phyloP scores from a whole-genome alignment of 2,329 filamentous ascomycete genomes.

The Hypoxylon sp. region DNA sequence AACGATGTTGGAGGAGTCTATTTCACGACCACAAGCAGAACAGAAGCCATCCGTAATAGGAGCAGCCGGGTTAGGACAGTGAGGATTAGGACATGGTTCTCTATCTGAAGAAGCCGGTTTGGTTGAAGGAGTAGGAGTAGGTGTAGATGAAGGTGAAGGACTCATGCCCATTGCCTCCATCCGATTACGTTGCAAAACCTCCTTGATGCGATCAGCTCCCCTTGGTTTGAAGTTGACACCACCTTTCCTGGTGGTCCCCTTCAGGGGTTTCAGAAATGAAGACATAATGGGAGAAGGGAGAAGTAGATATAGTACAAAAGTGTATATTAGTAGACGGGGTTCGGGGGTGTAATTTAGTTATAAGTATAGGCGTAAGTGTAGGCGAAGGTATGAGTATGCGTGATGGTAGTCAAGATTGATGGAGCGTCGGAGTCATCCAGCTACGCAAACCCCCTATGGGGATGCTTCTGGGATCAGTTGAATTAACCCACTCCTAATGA shows the following conservation, averaged over 20 bases:
- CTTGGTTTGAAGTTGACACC: constrained; percentile 60
- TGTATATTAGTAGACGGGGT: constrained; percentile 12
- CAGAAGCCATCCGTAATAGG: constrained; percentile 77
- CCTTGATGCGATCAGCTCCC: constrained; percentile 67
- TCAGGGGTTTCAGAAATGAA: constrained; percentile 62
- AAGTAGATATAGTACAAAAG: constrained; percentile 21
- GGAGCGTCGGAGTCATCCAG: constrained; percentile 17
- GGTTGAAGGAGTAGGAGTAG: constrained; percentile 37
- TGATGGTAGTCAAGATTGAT: constrained; percentile 11
- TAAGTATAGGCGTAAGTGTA: neutral
- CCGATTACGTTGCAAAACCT: constrained; percentile 54
- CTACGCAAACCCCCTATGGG: constrained; percentile 25
- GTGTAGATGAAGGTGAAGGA: constrained; percentile 40
- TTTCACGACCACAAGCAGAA: constrained; percentile 85
- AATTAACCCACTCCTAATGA: constrained; percentile 5
- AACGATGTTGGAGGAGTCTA: constrained; percentile 90
- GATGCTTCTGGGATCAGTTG: constrained; percentile 15
- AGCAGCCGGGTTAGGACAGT: constrained; percentile 71
- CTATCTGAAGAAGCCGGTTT: constrained; percentile 41
- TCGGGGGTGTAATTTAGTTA: neutral
- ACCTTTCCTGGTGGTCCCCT: constrained; percentile 53
- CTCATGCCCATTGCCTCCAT: constrained; percentile 50
- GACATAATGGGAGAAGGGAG: constrained; percentile 58
- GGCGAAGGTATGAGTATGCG: neutral
- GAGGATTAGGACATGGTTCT: constrained; percentile 69